Conservation (phyloP, 2,329 filamentous ascomycete species). For the Xylaria hypoxylon region DNA sequence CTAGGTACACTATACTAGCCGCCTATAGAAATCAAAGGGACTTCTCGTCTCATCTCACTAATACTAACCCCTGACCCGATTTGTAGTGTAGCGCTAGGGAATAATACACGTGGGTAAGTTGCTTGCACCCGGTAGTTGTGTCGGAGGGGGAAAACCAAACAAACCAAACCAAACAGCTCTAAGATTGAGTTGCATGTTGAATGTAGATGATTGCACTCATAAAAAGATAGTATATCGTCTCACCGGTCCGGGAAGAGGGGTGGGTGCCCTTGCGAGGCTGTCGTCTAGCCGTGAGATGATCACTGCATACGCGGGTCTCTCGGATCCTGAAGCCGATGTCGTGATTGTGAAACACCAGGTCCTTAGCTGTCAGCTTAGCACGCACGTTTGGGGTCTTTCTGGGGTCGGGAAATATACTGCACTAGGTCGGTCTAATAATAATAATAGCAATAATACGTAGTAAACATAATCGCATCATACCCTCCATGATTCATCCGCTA, state of each 20-base stretch:
- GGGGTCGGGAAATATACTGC: conserved; percentile 26
- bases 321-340: conserved; percentile 39
- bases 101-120: conserved; percentile 9
- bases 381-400: conserved; percentile 27
- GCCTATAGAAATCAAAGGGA: conserved; percentile 22
- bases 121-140: conserved; percentile 14
- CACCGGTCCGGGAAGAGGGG: conserved; percentile 31
- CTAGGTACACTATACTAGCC: conserved; percentile 10
- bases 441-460: conserved; percentile 7
- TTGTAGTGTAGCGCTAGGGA: conserved; percentile 26
- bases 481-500: conserved; percentile 30
- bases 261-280: conserved; percentile 31
- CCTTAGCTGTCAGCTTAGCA: conserved; percentile 27
- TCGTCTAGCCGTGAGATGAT: conserved; percentile 35
- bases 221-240: conserved; percentile 20
- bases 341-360: conserved; percentile 36
- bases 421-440: conserved; percentile 26
- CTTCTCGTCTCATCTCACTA: conserved; percentile 20
- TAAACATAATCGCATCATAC: conserved; percentile 14
- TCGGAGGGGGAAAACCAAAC: neutral
- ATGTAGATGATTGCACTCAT: conserved; percentile 19
- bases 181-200: conserved; percentile 11
- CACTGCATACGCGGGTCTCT: conserved; percentile 37
- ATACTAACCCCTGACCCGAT: conserved; percentile 20
- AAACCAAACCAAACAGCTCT: neutral